Conservation (phyloP, 1,284 basidiomycete genomes). For the Baeospora myosura region DNA sequence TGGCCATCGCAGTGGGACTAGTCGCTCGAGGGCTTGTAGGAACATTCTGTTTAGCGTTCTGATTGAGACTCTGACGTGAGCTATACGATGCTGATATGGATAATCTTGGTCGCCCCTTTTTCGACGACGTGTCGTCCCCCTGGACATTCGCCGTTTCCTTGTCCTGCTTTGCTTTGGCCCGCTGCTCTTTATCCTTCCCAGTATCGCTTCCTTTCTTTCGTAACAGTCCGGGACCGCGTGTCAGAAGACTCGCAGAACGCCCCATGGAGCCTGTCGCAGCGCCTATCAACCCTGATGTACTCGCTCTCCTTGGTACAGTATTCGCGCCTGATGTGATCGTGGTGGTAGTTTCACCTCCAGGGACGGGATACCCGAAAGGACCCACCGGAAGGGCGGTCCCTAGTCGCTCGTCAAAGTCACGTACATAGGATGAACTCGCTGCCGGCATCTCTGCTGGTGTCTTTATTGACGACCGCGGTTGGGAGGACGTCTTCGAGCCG, state of each 20-base stretch:
- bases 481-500: not conserved
- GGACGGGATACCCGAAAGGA: not conserved
- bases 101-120: not conserved
- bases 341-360: not conserved
- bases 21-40: not conserved
- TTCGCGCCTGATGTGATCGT: not conserved
- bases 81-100: slow-evolving; percentile 4
- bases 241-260: not conserved
- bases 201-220: slow-evolving; percentile 1
- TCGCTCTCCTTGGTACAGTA: not conserved
- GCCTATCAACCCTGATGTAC: not conserved
- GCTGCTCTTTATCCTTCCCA: not conserved
- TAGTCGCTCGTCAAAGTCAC: too few relatives aligned
- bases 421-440: too few relatives aligned
- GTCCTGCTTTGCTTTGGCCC: slow-evolving; percentile 1
- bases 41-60: not conserved
- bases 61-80: slow-evolving; percentile 17
- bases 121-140: not conserved
- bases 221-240: not conserved
- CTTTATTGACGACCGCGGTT: not conserved
- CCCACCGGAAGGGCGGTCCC: not conserved
- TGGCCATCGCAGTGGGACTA: not conserved
- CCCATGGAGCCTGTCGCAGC: slow-evolving; percentile 2
- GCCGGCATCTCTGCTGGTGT: too few relatives aligned
- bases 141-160: not conserved